Base-by-base conservation (phyloP, 2,329 filamentous ascomycete genomes). In the Metarhizium album region DNA sequence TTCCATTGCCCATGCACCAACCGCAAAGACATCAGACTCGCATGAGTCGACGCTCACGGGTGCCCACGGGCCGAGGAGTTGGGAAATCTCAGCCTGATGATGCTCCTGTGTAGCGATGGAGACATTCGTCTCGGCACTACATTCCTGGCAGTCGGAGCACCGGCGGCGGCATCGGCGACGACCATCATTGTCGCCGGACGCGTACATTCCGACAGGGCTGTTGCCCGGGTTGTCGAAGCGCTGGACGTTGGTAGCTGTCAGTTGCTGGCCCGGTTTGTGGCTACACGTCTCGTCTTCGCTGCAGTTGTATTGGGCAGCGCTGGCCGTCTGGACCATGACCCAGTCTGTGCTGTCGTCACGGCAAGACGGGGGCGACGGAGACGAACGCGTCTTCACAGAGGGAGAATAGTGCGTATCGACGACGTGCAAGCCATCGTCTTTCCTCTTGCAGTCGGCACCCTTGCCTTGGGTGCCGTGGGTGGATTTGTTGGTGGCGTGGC, bases 161-260 rank as follows among this genome's bases (percentile, higher is more conserved):
- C 46, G 50, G 20, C 50, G 46, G 29, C 40, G 43, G 33, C 50
- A 45, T 29, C 14, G 46, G 22, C 13, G 50, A 18, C 18, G 9
- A 3, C 14, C 18, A 18, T 9, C 35, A 40, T 47, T 29, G 20
- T 49, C 50, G 4, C 14, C 42, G 24, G 46, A 35, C 16, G 31
- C 29, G 11, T 42, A 46, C 2, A n/a, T 11, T 4, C 31, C 45
- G 7, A 35, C 31, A 27, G 33, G 20, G 22, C 13, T 42, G 23
- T 42, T 49, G 42, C 35, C 18, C 22, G 42, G 42, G 31, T 31
- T 31, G 27, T 52, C 42, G 23, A 42, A 35, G 20, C 45, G 46
- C 27, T 48, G 50, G 2, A 52, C 43, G 46, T 52, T 52, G 42
- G 24, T 46, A 7, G 47, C 46, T 5, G 38, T 48, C 42, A 52